Evolutionary conservation across 148 eudicot species (phyloP).

Genomic region (Rhododendron molle): DNA sequence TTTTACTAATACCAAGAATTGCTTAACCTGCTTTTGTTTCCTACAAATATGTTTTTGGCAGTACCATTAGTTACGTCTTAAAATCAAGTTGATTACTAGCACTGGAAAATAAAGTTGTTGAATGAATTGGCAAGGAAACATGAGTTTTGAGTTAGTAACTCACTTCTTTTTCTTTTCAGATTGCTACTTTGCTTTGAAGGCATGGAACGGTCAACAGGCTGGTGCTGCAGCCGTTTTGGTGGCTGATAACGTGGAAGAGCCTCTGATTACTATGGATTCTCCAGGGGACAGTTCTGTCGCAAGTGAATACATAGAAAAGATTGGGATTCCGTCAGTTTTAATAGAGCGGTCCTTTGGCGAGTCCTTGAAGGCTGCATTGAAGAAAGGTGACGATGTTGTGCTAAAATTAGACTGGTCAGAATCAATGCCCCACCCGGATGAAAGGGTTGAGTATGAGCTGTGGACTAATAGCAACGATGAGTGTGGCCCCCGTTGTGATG

Average conservation of each 20-base stretch:
- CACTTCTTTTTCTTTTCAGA: slow-evolving; percentile 23
- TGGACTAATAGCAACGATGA: slow-evolving; percentile 99
- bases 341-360: slow-evolving; percentile 55
- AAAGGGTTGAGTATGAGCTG: slow-evolving; percentile 79
- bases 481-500: slow-evolving; percentile 87
- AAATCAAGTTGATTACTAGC: too few relatives aligned
- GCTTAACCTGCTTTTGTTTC: too few relatives aligned
- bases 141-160: background rate
- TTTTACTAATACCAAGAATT: too few relatives aligned
- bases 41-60: too few relatives aligned
- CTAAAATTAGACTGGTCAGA: slow-evolving; percentile 91
- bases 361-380: slow-evolving; percentile 48
- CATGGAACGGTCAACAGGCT: slow-evolving; percentile 91
- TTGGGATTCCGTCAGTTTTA: slow-evolving; percentile 68
- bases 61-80: too few relatives aligned
- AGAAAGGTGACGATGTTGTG: slow-evolving; percentile 49
- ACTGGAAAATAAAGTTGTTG: background rate
- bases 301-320: slow-evolving; percentile 64
- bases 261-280: slow-evolving; percentile 90
- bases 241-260: slow-evolving; percentile 68
- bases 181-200: slow-evolving; percentile 88
- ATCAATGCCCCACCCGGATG: slow-evolving; percentile 93
- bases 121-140: background rate
- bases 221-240: slow-evolving; percentile 91
- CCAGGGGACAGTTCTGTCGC: slow-evolving; percentile 66